Base-by-base conservation (phyloP, 2,329 filamentous ascomycete genomes). In the Talaromyces funiculosus region DNA sequence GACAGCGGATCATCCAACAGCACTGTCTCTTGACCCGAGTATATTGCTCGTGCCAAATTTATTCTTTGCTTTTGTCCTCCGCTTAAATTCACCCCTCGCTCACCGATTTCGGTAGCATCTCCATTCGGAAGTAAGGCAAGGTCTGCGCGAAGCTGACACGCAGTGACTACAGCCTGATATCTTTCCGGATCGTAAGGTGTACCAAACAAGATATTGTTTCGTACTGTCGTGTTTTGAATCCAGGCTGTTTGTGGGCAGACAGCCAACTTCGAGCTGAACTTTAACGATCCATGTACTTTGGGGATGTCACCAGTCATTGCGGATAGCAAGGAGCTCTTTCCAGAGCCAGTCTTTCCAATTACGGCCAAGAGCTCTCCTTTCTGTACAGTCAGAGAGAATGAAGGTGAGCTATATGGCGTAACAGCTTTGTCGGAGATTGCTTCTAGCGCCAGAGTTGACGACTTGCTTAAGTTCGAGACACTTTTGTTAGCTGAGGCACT, bases 191-290 rank as follows among this genome's bases (percentile, higher is more conserved):
- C 81, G 49, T 81, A 82, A 38, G 80, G 77, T 38, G 75, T 78
- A 6, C 83, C 82, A 62, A 87, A 87, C 3, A 86, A 68, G n/a
- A 87, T 87, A 65, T 87, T 87, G 12, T 87, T 82, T 3, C 81
- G 78, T 57, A 87, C 84, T 7, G 80, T 85, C 77, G 84, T 86
- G 70, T 81, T 85, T 68, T 87, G 83, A 3, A 87, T 72, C 84
- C 84, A 87, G 0, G 85, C 82, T 0, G 82, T 81, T 65, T 87
- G 85, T 1, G 82, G 82, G 12, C 81, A 80, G 67, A 81, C 84
- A 0, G 59, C 59, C 31, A 31, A 7, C 24, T 43, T 45, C 5
- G 38, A 31, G 29, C 16, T 14, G 20, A 57, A 45, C 10, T n/a
- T 20, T 40, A 57, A 22, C 10, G 24, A 33, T n/a, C 54, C 54